Evolutionary conservation across 139 green algal species (phyloP), one percentile per base, ranked within the genome.

Genomic region (Trebouxia sp.): DNA sequence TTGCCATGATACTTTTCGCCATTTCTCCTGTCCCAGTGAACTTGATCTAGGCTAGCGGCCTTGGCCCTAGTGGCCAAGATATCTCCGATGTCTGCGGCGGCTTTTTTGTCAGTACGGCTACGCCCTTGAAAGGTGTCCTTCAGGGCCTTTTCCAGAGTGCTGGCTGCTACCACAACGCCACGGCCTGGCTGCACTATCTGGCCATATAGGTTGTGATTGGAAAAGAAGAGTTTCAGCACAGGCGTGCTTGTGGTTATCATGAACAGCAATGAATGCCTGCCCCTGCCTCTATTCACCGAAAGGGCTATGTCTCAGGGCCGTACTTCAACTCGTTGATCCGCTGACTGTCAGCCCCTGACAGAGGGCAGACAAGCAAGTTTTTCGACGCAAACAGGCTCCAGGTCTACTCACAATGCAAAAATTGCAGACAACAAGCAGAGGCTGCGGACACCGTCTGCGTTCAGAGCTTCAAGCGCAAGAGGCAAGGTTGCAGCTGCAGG

Each of bases 1-100:
- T 82, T 88, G 65, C 85, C 87, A 37, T 88, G 83, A 42, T 86
- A 91, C n/a, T 67, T 77, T 76, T 89, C 72, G 2, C 87, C 85
- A 7, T 66, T 75, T 69, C 80, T 80, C 26, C 87, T 80, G 20
- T 75, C 77, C 87, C 87, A 91, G 55, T 83, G 51, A 41, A 90
- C 85, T 14, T 72, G 50, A 0, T 74, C 38, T 0, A 91, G 32
- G 32, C 65, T 80, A 8, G 70, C 79, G 35, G 41, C 39, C 47
- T 48, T 11, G 15, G 85, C 85, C 11, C 87, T 75, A 62, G 88
- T 41, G 35, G 83, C 87, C 47, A 91, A 75, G 30, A 83, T 9
- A 30, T 85, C 24, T 9, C 85, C 87, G 22, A 91, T 43, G n/a
- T 66, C 47, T 26, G 53, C 56, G 37, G 70, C 41, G 42, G 80